A percentile compares a stretch with the other conserved stretches of the same genome.
phyloP scores from a whole-genome alignment of 1,139 yeast species.

The Zygoascus hellenicus region DNA sequence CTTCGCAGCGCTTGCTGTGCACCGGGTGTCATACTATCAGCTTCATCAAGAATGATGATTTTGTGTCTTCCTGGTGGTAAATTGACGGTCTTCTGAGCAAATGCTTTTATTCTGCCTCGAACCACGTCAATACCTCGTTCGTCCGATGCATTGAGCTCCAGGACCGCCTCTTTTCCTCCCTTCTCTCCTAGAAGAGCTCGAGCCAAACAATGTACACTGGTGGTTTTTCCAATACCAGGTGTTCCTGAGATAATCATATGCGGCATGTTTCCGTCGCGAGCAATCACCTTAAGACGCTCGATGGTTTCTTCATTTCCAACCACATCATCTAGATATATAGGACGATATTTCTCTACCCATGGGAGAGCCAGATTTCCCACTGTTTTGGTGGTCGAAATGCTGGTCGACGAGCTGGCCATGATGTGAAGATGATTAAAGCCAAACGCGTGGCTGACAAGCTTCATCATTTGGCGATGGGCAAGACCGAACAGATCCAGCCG shows the following conservation, averaged over 20 bases:
- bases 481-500: no score
- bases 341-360: constrained; percentile 95
- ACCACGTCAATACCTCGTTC: constrained; percentile 96
- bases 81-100: constrained; percentile 87
- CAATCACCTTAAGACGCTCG: constrained; percentile 76
- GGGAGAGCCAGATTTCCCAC: constrained; percentile 8
- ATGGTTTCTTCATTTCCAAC: constrained; percentile 93
- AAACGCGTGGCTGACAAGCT: no score
- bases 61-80: constrained; percentile 75
- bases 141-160: constrained; percentile 93
- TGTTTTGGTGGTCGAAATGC: background rate
- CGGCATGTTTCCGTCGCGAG: constrained; percentile 93
- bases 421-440: background rate
- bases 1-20: constrained; percentile 97
- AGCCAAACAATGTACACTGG: constrained; percentile 88
- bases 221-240: constrained; percentile 97
- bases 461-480: no score
- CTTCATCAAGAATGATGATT: constrained; percentile 87
- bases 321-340: constrained; percentile 67
- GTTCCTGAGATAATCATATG: constrained; percentile 82
- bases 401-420: background rate
- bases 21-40: constrained; percentile 97
- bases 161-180: constrained; percentile 70
- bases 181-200: constrained; percentile 66
- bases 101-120: constrained; percentile 83